Evolutionary conservation across 805 yeast species (phyloP).

Genomic region (Candida piceae): DNA sequence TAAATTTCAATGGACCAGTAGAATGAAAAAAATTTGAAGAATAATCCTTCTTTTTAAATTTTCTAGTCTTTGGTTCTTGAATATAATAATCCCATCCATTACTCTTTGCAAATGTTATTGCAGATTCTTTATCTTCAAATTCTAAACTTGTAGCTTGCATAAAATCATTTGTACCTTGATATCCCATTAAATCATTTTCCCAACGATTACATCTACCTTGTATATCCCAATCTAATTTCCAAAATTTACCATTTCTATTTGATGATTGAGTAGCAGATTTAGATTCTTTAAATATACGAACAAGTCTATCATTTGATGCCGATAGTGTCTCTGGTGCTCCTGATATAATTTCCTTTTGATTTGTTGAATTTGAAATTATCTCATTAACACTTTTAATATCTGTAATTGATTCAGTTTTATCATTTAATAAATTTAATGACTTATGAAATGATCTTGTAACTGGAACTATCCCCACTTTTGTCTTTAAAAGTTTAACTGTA

Average conservation of each 20-base stretch:
- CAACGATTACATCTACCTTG: conserved; percentile 73
- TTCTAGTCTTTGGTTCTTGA: conserved; percentile 74
- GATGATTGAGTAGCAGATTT: conserved; percentile 83
- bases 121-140: conserved; percentile 71
- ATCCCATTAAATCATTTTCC: conserved; percentile 88
- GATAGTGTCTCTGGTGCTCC: conserved; percentile 73
- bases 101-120: conserved; percentile 71
- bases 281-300: conserved; percentile 70
- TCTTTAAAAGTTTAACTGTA: background rate
- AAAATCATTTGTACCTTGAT: conserved; percentile 73
- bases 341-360: conserved; percentile 51
- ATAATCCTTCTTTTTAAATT: conserved; percentile 70
- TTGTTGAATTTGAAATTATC: conserved; percentile 9
- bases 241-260: conserved; percentile 41
- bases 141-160: conserved; percentile 76
- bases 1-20: conserved; percentile 67
- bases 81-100: conserved; percentile 84
- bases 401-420: background rate
- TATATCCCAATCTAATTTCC: conserved; percentile 86
- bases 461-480: conserved; percentile 4
- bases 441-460: conserved; percentile 1
- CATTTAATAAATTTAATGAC: background rate
- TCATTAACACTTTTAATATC: background rate
- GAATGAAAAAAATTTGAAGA: conserved; percentile 67
- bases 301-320: conserved; percentile 49